Evolutionary conservation across 2,329 filamentous ascomycete species (phyloP).

Genomic region (Ceratocystis cubensis): DNA sequence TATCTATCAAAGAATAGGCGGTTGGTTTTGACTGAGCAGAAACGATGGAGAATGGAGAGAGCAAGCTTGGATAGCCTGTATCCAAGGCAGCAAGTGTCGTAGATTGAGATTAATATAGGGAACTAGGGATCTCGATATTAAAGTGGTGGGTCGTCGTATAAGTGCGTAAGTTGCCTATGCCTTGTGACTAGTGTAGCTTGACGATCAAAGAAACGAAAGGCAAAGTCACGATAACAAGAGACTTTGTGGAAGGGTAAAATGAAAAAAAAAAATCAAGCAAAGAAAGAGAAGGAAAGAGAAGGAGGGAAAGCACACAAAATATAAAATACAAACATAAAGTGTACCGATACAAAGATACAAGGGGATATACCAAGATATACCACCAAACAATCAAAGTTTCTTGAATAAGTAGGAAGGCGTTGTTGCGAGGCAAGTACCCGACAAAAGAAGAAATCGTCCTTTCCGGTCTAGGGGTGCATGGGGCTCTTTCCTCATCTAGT

Average conservation of each 20-base stretch:
- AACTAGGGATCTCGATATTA: neutral
- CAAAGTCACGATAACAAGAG: neutral
- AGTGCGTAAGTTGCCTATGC: neutral
- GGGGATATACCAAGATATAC: too few species aligned
- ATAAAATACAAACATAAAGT: neutral
- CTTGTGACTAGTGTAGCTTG: neutral
- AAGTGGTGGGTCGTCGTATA: neutral
- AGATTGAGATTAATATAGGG: neutral
- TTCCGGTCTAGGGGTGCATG: neutral
- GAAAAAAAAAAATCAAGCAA: conserved; percentile 19
- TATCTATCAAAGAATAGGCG: neutral
- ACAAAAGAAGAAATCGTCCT: conserved; percentile 3
- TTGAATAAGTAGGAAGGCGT: neutral
- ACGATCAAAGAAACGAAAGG: neutral
- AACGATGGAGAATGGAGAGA: neutral
- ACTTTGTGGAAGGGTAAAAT: neutral
- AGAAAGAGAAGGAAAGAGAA: conserved; percentile 10
- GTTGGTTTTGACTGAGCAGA: neutral
- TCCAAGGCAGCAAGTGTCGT: neutral
- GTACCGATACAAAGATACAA: neutral
- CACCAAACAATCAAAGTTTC: neutral
- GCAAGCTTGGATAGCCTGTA: neutral
- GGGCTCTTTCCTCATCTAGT: neutral
- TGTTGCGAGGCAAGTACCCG: neutral
- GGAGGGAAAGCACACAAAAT: neutral